phyloP scores from a whole-genome alignment of 192 early-diverging fungal species.

The Entomortierella parvispora region DNA sequence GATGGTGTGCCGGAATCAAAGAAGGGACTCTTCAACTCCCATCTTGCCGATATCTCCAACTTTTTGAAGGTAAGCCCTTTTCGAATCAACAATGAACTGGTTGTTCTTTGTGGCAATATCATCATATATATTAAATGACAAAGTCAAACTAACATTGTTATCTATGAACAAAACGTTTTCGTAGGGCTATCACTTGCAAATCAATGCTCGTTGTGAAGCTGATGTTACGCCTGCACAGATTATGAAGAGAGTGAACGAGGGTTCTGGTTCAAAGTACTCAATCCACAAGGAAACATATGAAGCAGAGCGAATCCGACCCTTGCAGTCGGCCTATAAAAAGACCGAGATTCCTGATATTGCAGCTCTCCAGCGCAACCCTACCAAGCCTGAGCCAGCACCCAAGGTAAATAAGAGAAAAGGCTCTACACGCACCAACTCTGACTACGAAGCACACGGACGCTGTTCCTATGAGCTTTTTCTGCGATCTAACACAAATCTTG shows the following conservation, averaged over 20 bases:
- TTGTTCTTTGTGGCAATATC: neutral
- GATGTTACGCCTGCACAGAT: constrained; percentile 88
- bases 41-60: constrained; percentile 82
- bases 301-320: constrained; percentile 46
- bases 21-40: constrained; percentile 89
- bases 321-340: constrained; percentile 69
- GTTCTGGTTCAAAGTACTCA: constrained; percentile 92
- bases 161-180: neutral
- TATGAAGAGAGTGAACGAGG: constrained; percentile 85
- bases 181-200: constrained; percentile 86
- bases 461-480: no score
- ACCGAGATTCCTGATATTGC: constrained; percentile 69
- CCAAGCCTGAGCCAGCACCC: constrained; percentile 56
- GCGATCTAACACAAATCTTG: no score
- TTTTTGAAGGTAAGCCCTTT: constrained; percentile 74
- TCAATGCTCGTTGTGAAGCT: constrained; percentile 83
- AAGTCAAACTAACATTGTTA: neutral
- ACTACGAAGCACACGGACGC: no score
- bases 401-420: constrained; percentile 24
- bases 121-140: no score
- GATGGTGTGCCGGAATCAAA: constrained; percentile 90
- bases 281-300: constrained; percentile 66
- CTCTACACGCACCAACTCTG: neutral
- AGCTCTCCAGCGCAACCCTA: constrained; percentile 57
- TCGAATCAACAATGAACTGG: neutral